phyloP scores from a whole-genome alignment of 2,329 filamentous ascomycete genomes.

The Colletotrichum sp. region DNA sequence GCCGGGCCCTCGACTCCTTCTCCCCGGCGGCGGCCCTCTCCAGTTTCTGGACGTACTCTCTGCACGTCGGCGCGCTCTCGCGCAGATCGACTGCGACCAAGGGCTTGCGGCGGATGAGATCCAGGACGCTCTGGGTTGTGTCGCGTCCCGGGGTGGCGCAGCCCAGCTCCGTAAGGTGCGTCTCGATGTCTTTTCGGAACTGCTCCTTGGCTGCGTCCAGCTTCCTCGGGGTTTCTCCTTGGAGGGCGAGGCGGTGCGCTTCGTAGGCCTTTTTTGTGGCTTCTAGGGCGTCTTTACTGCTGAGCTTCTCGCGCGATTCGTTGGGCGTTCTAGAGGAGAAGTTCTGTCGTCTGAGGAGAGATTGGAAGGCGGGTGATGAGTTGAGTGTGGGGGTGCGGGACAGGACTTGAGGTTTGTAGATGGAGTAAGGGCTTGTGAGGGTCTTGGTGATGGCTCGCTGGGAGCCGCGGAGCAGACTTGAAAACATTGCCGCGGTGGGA shows the following conservation, averaged over 20 bases:
- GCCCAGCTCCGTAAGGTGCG: accelerated
- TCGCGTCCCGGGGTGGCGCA: accelerated
- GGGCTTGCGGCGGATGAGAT: not conserved
- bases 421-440: accelerated
- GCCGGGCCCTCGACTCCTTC: not conserved
- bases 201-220: not conserved
- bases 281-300: not conserved
- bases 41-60: not conserved
- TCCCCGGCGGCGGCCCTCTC: not conserved
- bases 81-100: not conserved
- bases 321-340: not conserved
- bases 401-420: not conserved
- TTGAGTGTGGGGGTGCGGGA: not conserved
- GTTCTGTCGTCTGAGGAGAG: not conserved
- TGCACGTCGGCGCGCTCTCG: not conserved
- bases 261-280: not conserved
- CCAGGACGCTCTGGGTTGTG: not conserved
- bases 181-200: accelerated
- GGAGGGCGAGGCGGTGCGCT: not conserved
- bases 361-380: not conserved
- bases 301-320: accelerated
- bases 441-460: not conserved
- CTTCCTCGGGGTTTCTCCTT: not conserved
- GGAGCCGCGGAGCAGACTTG: not conserved
- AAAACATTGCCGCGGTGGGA: not conserved